Base-by-base conservation (phyloP, 352 stramenopile genomes). In the Peronospora belbahrii region DNA sequence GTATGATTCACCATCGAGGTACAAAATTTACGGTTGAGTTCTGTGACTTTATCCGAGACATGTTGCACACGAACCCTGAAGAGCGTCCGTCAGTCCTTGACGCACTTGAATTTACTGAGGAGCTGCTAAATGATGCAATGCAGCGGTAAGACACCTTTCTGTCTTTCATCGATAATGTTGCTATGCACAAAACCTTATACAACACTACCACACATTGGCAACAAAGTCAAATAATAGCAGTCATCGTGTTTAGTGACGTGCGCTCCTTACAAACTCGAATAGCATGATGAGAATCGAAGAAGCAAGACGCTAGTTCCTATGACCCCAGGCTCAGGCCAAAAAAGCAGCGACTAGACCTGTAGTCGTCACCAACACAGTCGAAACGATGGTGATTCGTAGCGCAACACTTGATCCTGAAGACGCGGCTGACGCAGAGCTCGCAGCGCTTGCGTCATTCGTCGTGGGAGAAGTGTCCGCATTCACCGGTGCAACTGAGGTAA, bases 1-100 rank as follows among this genome's bases (percentile, higher is more conserved):
- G 79, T 8, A 65, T 73, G 11, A 63, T 89, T 15, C 70, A 67
- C 35, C 64, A 89, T 35, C 74, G 78, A 14, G 81, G 67, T 19
- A 72, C 73, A 38, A 56, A 74, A 31, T 93, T 83, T 60, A 77
- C 79, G 22, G 48, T 56, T 50, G 82, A 93, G 48, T 93, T 93
- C 39, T 91, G 79, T 51, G 79, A 93, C 27, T 93, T 93, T 25
- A 89, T 93, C 32, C 76, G 76, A 4, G 79, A 91, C 34, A 93
- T 93, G 82, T 69, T 93, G 30, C 79, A 88, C 36, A 76, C 70
- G 22, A 88, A 89, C 48, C 74, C 82, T 3, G 74, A 89, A 27
- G 80, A 93, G 56, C 69, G 82, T 1, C 80, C 79, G 18, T 88
- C 79, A 4, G 67, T 88, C 11, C 53, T 88, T 36, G 80, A 93